Conservation (phyloP, 768 basidiomycete species). For the Ramaria rubella region DNA sequence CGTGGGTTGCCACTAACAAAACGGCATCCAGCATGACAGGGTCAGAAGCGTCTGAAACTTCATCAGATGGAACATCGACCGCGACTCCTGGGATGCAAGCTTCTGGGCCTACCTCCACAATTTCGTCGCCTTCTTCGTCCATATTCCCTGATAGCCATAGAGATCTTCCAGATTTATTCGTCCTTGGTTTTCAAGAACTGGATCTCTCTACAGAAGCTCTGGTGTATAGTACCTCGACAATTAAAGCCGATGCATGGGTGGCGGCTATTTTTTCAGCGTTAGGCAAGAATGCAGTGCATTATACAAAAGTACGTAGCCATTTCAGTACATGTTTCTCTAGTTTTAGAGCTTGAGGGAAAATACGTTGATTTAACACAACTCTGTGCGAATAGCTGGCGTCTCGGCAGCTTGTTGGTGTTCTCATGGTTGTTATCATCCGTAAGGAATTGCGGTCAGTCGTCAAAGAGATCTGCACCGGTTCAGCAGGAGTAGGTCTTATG, state of each 20-base stretch:
- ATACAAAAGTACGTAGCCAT: constrained; percentile 51
- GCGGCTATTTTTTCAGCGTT: constrained; percentile 59
- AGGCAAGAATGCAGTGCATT: constrained; percentile 56
- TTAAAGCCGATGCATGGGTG: constrained; percentile 65
- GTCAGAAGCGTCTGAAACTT: background rate
- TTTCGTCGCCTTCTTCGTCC: background rate
- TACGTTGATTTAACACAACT: background rate
- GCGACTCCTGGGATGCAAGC: background rate
- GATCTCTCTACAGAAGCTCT: constrained; percentile 75
- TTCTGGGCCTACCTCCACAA: background rate
- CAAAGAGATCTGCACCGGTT: constrained; percentile 41
- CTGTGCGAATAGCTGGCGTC: constrained; percentile 50
- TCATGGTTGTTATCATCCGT: constrained; percentile 64
- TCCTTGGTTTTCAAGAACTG: constrained; percentile 76
- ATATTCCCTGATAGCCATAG: constrained; percentile 14
- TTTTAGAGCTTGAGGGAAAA: background rate
- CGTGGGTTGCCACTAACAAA: background rate
- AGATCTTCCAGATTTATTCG: constrained; percentile 53
- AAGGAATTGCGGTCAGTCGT: constrained; percentile 46
- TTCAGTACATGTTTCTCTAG: background rate
- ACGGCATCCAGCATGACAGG: background rate
- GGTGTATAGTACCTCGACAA: constrained; percentile 55
- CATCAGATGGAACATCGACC: background rate
- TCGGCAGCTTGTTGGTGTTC: constrained; percentile 78
- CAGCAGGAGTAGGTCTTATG: constrained; percentile 68